These are phyloP conservation scores for Penicillium flavigenum DNA, from an alignment of 495 filamentous ascomycete genomes.

Conservation along the genomic window DNA sequence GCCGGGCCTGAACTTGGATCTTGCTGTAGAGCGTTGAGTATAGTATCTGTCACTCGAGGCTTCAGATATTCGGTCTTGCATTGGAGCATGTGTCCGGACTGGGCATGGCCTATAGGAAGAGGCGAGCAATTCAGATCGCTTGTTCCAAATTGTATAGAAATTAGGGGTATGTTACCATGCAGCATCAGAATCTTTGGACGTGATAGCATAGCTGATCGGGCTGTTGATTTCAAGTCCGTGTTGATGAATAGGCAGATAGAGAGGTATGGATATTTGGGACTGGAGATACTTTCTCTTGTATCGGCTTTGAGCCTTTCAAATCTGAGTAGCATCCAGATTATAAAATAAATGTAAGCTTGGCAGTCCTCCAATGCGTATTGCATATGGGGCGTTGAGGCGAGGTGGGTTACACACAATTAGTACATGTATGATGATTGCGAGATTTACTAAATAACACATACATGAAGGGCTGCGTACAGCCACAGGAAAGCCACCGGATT, in stretches of 20 bases:
- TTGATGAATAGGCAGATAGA: neutral
- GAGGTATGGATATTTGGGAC: neutral
- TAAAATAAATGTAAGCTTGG: neutral
- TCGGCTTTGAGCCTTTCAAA: neutral
- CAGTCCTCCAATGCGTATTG: too few relatives aligned
- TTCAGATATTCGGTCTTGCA: conserved; percentile 19
- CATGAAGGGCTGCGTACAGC: too few relatives aligned
- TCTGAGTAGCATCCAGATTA: neutral
- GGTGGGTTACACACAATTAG: neutral
- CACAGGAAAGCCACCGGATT: too few relatives aligned
- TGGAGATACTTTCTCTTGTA: neutral
- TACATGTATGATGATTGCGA: too few relatives aligned
- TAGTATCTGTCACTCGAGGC: neutral
- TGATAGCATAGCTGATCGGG: neutral
- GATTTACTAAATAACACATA: too few relatives aligned
- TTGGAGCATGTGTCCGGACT: conserved; percentile 14
- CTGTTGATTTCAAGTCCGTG: neutral
- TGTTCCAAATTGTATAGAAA: neutral
- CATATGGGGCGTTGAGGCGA: too few relatives aligned
- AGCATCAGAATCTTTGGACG: conserved; percentile 1
- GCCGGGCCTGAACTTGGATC: neutral
- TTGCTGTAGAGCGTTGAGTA: neutral
- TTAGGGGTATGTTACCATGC: neutral
- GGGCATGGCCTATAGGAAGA: conserved; percentile 6
- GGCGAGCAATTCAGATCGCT: neutral